A percentile compares a stretch with the other conserved stretches of the same genome.
These are phyloP conservation scores for Monascus purpureus DNA, from an alignment of 495 filamentous ascomycete genomes.

Conservation along the genomic window DNA sequence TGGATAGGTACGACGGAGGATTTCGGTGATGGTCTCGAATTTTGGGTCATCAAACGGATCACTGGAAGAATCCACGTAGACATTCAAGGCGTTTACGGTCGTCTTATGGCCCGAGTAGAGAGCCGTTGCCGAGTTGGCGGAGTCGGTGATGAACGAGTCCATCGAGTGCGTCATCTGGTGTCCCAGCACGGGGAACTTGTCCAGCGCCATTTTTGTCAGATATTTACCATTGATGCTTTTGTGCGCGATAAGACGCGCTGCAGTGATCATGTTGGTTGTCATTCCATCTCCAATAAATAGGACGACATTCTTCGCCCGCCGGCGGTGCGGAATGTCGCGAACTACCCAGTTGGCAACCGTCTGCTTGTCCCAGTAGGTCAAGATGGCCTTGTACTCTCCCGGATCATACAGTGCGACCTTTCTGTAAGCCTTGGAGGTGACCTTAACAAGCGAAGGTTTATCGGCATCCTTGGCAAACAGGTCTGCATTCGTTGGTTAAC, in stretches of 20 bases:
- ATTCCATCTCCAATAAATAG: conserved; percentile 70
- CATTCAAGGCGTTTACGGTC: conserved; percentile 57
- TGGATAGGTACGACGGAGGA: conserved; percentile 46
- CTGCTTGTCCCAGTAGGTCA: conserved; percentile 51
- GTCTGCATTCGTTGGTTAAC: conserved; percentile 26
- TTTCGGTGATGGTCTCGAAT: conserved; percentile 62
- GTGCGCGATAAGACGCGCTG: conserved; percentile 60
- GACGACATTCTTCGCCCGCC: conserved; percentile 65
- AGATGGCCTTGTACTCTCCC: conserved; percentile 53
- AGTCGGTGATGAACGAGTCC: conserved; percentile 64
- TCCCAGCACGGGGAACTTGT: conserved; percentile 58
- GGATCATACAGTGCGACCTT: conserved; percentile 52
- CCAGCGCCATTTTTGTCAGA: conserved; percentile 49
- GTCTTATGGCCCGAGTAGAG: conserved; percentile 65
- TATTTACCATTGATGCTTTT: conserved; percentile 64
- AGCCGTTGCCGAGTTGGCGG: conserved; percentile 60
- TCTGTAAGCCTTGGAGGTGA: conserved; percentile 56
- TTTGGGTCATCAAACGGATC: conserved; percentile 60
- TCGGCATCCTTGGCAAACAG: conserved; percentile 53
- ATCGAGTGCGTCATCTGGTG: conserved; percentile 63
- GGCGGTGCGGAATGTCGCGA: conserved; percentile 44
- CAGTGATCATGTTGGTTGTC: conserved; percentile 66
- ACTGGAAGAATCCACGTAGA: conserved; percentile 54
- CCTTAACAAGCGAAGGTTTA: conserved; percentile 51
- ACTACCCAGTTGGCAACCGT: conserved; percentile 58